phyloP scores from a whole-genome alignment of 129 eudicot species.

The Lactuca saligna region DNA sequence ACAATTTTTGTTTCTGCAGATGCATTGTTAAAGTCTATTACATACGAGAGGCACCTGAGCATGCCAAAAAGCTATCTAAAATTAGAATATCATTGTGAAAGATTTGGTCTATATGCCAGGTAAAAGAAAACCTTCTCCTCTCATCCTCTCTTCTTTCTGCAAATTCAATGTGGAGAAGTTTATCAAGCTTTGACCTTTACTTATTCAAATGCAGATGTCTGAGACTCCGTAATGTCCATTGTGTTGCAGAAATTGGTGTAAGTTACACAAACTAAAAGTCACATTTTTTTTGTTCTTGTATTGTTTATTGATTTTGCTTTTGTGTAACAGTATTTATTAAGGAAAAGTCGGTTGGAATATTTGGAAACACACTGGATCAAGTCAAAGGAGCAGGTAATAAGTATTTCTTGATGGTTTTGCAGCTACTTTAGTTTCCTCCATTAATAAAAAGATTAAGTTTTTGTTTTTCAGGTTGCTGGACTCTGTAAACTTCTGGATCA shows the following conservation, averaged over 20 bases:
- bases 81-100: slow-evolving; percentile 67
- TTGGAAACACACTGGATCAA: slow-evolving; percentile 69
- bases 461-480: slow-evolving; percentile 63
- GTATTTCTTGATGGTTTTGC: slow-evolving; percentile 5
- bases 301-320: slow-evolving; percentile 11
- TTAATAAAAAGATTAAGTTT: background rate
- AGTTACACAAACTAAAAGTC: slow-evolving; percentile 15
- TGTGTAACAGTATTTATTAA: slow-evolving; percentile 59
- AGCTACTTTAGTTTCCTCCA: background rate
- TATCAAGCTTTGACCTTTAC: slow-evolving; percentile 18
- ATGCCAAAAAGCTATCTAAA: slow-evolving; percentile 45
- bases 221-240: slow-evolving; percentile 66
- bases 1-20: slow-evolving; percentile 45
- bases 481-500: slow-evolving; percentile 71
- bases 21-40: slow-evolving; percentile 41
- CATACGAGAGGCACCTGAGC: slow-evolving; percentile 30
- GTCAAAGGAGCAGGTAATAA: slow-evolving; percentile 60
- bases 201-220: slow-evolving; percentile 50
- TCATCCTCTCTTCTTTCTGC: background rate
- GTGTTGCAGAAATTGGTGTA: slow-evolving; percentile 63
- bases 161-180: background rate
- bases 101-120: slow-evolving; percentile 74
- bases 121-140: slow-evolving; percentile 16
- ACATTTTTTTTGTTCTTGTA: slow-evolving; percentile 5
- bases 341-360: slow-evolving; percentile 45